phyloP scores from a whole-genome alignment of 805 yeast species.

The Wickerhamomyces ciferrii region DNA sequence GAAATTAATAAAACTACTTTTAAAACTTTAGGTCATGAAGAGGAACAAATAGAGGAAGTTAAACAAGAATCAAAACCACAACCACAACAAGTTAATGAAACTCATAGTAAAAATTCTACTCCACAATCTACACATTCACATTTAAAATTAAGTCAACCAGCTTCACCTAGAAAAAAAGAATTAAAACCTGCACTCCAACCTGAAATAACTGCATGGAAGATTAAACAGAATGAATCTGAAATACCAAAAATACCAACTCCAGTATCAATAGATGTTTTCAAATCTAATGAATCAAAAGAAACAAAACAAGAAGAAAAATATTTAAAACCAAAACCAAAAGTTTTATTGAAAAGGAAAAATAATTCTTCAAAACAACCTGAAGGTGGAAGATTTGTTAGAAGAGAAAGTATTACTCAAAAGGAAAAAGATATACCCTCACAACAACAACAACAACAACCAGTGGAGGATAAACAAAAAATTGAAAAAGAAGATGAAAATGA shows the following conservation, averaged over 20 bases:
- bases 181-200: slow-evolving; percentile 12
- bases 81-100: too few relatives aligned
- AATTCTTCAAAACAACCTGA: not conserved
- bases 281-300: too few relatives aligned
- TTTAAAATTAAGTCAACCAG: not conserved
- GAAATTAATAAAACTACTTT: slow-evolving; percentile 40
- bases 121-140: not conserved
- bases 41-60: not conserved
- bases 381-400: not conserved
- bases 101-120: not conserved
- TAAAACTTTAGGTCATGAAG: slow-evolving; percentile 17
- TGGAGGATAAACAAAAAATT: not conserved
- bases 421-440: not conserved
- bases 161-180: slow-evolving; percentile 1
- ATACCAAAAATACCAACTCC: not conserved
- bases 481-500: not conserved
- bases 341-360: slow-evolving; percentile 11
- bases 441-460: not conserved
- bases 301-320: too few relatives aligned
- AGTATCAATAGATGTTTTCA: slow-evolving; percentile 1
- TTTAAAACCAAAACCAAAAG: slow-evolving; percentile 7
- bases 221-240: slow-evolving; percentile 3
- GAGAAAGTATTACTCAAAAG: not conserved
- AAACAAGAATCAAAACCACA: not conserved
- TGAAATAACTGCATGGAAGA: slow-evolving; percentile 8